Evolutionary conservation across 2,329 filamentous ascomycete genomes (phyloP), one percentile per base, ranked within the genome.

Genomic region (Ceratocystis diversiconidia): DNA sequence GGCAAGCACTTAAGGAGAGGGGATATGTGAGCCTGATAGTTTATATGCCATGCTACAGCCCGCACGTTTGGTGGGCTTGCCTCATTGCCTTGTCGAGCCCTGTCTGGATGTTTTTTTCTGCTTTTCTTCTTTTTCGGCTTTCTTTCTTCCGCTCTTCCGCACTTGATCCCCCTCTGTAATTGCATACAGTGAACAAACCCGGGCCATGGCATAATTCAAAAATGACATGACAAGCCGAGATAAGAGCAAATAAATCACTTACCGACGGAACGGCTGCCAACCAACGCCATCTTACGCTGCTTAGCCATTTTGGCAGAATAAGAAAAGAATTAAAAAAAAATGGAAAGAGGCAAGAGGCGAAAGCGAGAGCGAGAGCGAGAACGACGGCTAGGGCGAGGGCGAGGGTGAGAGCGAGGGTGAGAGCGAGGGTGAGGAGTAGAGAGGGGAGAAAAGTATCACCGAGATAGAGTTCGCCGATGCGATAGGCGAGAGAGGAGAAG

Each of bases 221-320:
- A 62, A 63, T 48, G 10, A 30, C 44, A 63, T 52, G 10, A 32
- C 44, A 41, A 28, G 30, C 44, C 50, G 52, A 44, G 17, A 61
- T 32, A 57, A 46, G 25, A 36, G 32, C 32, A 36, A 10, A 52
- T 50, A 22, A 22, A n/a, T 25, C 19, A 76, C 78, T 66, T 72
- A 82, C 80, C 80, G 74, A 96, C 92, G 68, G 92, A 94, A 73
- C 92, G 86, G 78, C 90, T 95, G 78, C 92, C 92, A 69, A 96
- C 90, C 77, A 96, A 92, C 76, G 92, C 92, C 75, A 96, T 88
- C 82, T 96, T 96, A 73, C 92, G 83, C 77, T 95, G 91, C 77
- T 95, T 96, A 67, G 85, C 66, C 66, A 83, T 61, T 86, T 78
- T 67, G 19, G 36, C 22, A 2, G 22, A 6, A 48, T 55, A 30